phyloP scores from a whole-genome alignment of 495 filamentous ascomycete genomes.

The Hypoxylon lenormandii region DNA sequence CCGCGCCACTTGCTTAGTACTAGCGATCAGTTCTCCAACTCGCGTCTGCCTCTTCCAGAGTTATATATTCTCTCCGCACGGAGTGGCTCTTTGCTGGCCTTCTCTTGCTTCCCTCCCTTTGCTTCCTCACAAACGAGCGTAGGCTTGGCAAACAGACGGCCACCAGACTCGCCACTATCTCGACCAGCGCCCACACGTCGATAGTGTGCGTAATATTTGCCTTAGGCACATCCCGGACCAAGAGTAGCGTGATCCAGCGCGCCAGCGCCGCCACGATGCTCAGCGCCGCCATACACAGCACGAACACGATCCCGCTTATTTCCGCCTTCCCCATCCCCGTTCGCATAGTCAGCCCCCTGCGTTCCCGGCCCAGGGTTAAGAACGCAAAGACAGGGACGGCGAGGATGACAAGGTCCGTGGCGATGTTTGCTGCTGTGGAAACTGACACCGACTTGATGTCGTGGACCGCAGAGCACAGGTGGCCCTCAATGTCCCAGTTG shows the following conservation, averaged over 20 bases:
- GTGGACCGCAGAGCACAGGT: conserved; percentile 54
- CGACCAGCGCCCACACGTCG: conserved; percentile 54
- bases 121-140: conserved; percentile 29
- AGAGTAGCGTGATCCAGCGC: conserved; percentile 47
- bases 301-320: conserved; percentile 47
- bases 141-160: conserved; percentile 40
- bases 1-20: neutral
- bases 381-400: conserved; percentile 28
- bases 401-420: conserved; percentile 34
- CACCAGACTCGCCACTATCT: conserved; percentile 49
- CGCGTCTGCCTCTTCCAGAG: neutral
- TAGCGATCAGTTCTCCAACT: neutral
- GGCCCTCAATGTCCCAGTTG: conserved; percentile 50
- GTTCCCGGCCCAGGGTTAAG: conserved; percentile 15
- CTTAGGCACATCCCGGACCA: conserved; percentile 46
- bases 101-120: conserved; percentile 3
- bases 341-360: conserved; percentile 20
- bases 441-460: conserved; percentile 49
- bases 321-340: conserved; percentile 44
- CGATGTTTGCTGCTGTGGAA: conserved; percentile 33
- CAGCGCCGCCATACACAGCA: conserved; percentile 52
- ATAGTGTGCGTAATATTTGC: conserved; percentile 54
- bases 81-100: neutral
- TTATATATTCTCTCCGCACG: neutral
- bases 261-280: conserved; percentile 53